Evolutionary conservation across 2,329 filamentous ascomycete species (phyloP).

Genomic region (Arachnopeziza araneosa): DNA sequence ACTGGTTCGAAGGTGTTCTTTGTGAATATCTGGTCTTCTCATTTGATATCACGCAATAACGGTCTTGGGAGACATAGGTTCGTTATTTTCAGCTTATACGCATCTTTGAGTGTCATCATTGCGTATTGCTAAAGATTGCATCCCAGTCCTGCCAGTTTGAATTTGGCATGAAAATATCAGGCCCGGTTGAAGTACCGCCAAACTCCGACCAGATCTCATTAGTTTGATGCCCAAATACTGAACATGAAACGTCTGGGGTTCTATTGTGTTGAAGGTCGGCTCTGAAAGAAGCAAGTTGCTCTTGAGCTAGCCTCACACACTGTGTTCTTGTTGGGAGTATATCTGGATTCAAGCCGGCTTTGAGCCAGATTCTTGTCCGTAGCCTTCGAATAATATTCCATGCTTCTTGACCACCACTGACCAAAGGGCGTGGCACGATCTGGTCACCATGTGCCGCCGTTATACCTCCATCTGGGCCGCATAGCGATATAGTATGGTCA

Average conservation of each 20-base stretch:
- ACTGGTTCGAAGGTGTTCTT: too few relatives aligned
- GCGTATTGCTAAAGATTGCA: background rate
- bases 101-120: too few relatives aligned
- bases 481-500: background rate
- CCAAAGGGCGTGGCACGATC: background rate
- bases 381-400: background rate
- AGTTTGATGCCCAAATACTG: background rate
- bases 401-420: background rate
- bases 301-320: background rate
- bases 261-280: background rate
- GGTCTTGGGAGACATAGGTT: too few relatives aligned
- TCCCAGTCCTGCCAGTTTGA: background rate
- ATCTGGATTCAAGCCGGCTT: background rate
- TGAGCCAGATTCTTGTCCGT: background rate
- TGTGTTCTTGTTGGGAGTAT: background rate
- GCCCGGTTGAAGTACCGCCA: too few relatives aligned
- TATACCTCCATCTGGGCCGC: background rate
- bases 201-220: background rate
- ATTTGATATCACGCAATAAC: too few relatives aligned
- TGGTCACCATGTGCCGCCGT: background rate
- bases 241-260: background rate
- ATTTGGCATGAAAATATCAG: background rate
- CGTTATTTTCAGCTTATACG: too few relatives aligned
- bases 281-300: background rate
- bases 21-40: too few relatives aligned